Base-by-base conservation (phyloP, 1,284 basidiomycete genomes). In the Rhodotorula glutinis region DNA sequence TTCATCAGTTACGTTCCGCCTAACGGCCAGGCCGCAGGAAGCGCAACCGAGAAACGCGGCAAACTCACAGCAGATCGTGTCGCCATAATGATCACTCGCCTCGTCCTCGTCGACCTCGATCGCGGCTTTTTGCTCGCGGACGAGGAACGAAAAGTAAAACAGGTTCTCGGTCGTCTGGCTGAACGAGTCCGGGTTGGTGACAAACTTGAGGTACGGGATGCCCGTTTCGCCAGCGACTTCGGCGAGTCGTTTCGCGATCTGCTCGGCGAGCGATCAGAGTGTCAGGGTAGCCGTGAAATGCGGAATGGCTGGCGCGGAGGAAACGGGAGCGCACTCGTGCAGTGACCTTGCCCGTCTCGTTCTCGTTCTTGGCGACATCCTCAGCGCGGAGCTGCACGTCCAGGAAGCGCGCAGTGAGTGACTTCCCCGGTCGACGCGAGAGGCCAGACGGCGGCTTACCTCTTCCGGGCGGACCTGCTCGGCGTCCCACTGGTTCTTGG, bases 71-170 rank as follows among this genome's bases (percentile, higher is more conserved):
- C 92, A 84, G 11, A 87, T 79, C 4, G 88, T 88, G 74, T 90
- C 88, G 2, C 86, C 87, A 0, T 76, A 76, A 23, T 87, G 80
- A 7, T 86, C 81, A 54, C 82, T 79, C 2, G 84, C 83, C 8
- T 38, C 27, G 27, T 70, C 46, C 17, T 67, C 65, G 33, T 72
- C 71, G 10, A 68, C 25, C 57, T 72, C 70, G 53, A 73, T 62
- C n/a, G 61, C 57, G 11, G 58, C 73, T 55, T 63, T 70, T n/a
- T 88, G 90, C 73, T 95, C 91, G 54, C 89, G 83, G 57, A 96
- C 88, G 60, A 94, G 82, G 79, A 96, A 96, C 0, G 92, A 92
- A 2, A 95, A 83, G 75, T 95, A 91, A 78, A 96, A 96, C 27
- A 95, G 82, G 76, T 96, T 96, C 79, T 96, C 92, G 27, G 96